Evolutionary conservation across 192 early-diverging fungal genomes (phyloP).

Genomic region (Rhizoclosmatium sp.): DNA sequence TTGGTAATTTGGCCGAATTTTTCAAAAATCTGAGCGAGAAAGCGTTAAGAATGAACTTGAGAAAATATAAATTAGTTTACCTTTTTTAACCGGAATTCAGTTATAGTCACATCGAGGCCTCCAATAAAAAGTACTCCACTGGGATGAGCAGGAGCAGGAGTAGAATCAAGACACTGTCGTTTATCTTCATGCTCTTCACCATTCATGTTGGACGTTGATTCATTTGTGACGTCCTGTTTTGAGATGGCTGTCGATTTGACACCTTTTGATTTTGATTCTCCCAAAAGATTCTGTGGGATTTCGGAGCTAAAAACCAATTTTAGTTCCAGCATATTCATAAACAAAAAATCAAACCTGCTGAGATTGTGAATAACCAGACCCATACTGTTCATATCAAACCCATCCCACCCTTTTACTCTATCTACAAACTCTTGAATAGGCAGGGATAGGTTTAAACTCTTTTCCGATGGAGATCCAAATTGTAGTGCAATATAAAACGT

Average conservation of each 20-base stretch:
- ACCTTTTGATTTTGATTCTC: too few relatives aligned
- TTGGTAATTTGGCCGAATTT: slow-evolving; percentile 20
- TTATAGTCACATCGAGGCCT: slow-evolving; percentile 19
- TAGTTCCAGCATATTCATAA: too few relatives aligned
- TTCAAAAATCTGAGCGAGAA: slow-evolving; percentile 13
- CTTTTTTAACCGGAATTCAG: slow-evolving; percentile 33
- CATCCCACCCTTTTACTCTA: slow-evolving; percentile 80
- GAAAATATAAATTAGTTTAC: background rate
- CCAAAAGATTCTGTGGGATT: too few relatives aligned
- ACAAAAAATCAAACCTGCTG: slow-evolving; percentile 42
- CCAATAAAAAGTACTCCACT: slow-evolving; percentile 23
- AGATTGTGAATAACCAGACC: slow-evolving; percentile 63
- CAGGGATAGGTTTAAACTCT: slow-evolving; percentile 73
- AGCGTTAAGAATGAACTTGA: background rate
- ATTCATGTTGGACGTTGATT: too few relatives aligned
- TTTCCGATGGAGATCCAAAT: slow-evolving; percentile 57
- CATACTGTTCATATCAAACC: slow-evolving; percentile 72
- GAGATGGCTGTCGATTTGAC: too few relatives aligned
- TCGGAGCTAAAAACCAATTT: too few relatives aligned
- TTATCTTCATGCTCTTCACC: background rate
- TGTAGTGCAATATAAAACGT: slow-evolving; percentile 91
- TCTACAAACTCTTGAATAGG: slow-evolving; percentile 82
- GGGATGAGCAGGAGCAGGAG: background rate
- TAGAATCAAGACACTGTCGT: background rate
- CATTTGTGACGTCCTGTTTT: too few relatives aligned